phyloP scores from a whole-genome alignment of 2,329 filamentous ascomycete genomes.

The Trichophyton mentagrophytes region DNA sequence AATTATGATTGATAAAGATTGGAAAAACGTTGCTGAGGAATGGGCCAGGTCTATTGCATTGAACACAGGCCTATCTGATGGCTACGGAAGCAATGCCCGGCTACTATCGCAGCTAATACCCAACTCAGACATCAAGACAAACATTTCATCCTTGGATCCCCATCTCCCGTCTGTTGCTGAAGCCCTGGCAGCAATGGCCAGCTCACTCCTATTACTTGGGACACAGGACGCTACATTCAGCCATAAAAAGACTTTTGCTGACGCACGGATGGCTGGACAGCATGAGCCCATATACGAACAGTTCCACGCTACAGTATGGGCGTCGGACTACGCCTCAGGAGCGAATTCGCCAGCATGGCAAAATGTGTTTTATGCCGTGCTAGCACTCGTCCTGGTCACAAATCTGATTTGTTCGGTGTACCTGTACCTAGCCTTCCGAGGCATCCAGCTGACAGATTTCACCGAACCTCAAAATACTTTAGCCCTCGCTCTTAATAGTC shows the following conservation, averaged over 20 bases:
- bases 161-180: constrained; percentile 57
- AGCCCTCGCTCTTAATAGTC: constrained; percentile 54
- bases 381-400: constrained; percentile 52
- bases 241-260: constrained; percentile 25
- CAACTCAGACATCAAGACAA: constrained; percentile 17
- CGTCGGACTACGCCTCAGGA: constrained; percentile 59
- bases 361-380: constrained; percentile 52
- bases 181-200: constrained; percentile 56
- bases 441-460: constrained; percentile 60
- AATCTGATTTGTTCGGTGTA: constrained; percentile 55
- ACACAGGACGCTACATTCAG: constrained; percentile 49
- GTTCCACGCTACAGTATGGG: constrained; percentile 53
- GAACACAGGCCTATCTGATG: constrained; percentile 42
- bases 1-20: constrained; percentile 33
- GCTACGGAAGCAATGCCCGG: constrained; percentile 47
- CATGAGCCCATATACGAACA: constrained; percentile 28
- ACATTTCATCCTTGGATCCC: constrained; percentile 32
- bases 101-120: constrained; percentile 46
- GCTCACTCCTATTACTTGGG: constrained; percentile 52
- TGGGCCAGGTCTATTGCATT: constrained; percentile 47
- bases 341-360: constrained; percentile 48
- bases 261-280: constrained; percentile 17
- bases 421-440: constrained; percentile 41
- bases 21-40: constrained; percentile 42
- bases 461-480: constrained; percentile 68